Evolutionary conservation across 2,329 filamentous ascomycete genomes (phyloP).

Genomic region (Colletotrichum cuscutae): DNA sequence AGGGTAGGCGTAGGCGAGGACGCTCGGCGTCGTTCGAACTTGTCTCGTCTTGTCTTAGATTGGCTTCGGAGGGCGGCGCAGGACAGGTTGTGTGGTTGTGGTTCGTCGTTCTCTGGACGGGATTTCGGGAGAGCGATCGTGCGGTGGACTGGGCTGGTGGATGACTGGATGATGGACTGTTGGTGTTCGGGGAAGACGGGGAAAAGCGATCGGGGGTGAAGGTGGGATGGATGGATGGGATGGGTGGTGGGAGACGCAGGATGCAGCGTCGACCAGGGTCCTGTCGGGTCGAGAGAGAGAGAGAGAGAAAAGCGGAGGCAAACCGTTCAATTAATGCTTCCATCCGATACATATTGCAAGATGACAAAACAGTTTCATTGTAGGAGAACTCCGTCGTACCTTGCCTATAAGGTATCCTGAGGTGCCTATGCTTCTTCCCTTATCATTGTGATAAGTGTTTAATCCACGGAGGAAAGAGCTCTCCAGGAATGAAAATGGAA

Average conservation of each 20-base stretch:
- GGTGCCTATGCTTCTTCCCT: not conserved
- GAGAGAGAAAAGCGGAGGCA: not conserved
- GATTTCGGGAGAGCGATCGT: not conserved
- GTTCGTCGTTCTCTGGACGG: not conserved
- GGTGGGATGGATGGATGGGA: not conserved
- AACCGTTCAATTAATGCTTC: no score
- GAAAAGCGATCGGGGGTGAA: not conserved
- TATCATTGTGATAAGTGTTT: no score
- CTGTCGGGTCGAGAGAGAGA: not conserved
- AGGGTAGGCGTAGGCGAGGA: not conserved
- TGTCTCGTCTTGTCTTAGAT: constrained; percentile 27
- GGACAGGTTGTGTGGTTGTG: not conserved
- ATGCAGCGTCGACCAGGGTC: not conserved
- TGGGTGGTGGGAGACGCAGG: not conserved
- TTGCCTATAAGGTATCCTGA: no score
- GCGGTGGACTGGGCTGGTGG: not conserved
- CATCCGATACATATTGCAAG: no score
- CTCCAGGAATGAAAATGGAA: not conserved
- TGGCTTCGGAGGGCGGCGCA: constrained; percentile 2
- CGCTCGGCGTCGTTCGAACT: not conserved
- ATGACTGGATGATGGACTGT: not conserved
- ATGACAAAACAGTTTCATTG: no score
- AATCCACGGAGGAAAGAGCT: not conserved
- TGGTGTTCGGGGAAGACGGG: not conserved
- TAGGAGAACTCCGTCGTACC: no score